Conservation (phyloP, 1,284 basidiomycete species). For the Thelephora terrestris region DNA sequence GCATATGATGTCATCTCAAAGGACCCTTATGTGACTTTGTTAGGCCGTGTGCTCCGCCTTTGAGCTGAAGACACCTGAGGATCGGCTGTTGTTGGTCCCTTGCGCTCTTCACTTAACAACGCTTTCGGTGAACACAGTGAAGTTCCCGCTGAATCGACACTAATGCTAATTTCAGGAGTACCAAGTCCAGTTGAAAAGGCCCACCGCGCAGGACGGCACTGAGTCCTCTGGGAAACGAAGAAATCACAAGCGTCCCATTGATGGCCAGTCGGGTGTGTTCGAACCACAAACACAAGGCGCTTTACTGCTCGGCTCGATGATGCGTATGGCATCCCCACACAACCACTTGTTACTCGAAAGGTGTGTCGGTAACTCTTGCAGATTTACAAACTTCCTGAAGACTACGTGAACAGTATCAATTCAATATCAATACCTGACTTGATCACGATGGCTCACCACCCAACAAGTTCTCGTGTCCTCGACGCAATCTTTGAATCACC, state of each 20-base stretch:
- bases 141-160: not conserved
- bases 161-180: not conserved
- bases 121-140: constrained; percentile 20
- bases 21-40: not conserved
- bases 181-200: constrained; percentile 17
- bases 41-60: constrained; percentile 58
- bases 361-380: constrained; percentile 26
- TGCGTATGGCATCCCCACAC: constrained; percentile 55
- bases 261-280: constrained; percentile 18
- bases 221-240: too few species aligned
- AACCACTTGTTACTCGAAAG: constrained; percentile 60
- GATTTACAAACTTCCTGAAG: not conserved
- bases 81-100: constrained; percentile 31
- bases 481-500: constrained; percentile 69
- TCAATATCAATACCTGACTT: constrained; percentile 50
- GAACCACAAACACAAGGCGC: constrained; percentile 81
- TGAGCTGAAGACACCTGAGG: constrained; percentile 34
- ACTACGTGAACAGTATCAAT: constrained; percentile 38
- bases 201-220: too few species aligned
- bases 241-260: not conserved
- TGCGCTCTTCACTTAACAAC: constrained; percentile 41
- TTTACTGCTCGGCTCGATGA: constrained; percentile 72
- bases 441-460: constrained; percentile 57
- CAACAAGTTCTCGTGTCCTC: constrained; percentile 73
- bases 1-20: not conserved